Conservation (phyloP, 169 alveolate genomes). For the Plasmodium yoelii region DNA sequence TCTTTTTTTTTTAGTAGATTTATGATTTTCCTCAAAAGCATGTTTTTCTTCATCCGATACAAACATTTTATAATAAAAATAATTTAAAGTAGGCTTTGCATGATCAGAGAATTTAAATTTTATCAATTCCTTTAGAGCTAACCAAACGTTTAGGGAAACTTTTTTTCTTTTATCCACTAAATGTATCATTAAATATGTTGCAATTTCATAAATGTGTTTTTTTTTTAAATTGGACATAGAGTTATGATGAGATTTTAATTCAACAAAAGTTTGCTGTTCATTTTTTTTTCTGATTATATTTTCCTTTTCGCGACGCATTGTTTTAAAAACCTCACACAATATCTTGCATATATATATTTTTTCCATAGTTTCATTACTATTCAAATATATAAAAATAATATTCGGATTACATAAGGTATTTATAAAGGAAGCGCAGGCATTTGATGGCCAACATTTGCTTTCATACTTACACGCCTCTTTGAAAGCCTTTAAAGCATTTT, state of each 20-base stretch:
- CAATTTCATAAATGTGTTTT: conserved; percentile 52
- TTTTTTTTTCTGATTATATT: not conserved
- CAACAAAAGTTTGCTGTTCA: not conserved
- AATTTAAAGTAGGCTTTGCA: conserved; percentile 34
- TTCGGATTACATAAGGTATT: conserved; percentile 22
- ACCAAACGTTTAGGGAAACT: conserved; percentile 36
- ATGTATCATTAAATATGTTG: conserved; percentile 48
- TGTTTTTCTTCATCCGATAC: not conserved
- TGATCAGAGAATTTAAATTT: conserved; percentile 50
- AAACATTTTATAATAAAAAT: conserved; percentile 42
- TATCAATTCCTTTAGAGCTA: conserved; percentile 56
- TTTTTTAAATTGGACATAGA: conserved; percentile 2
- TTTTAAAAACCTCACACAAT: conserved; percentile 35
- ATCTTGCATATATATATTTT: conserved; percentile 56
- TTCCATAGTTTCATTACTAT: conserved; percentile 37
- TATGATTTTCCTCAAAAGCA: not conserved
- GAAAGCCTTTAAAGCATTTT: conserved; percentile 56
- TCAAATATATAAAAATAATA: conserved; percentile 23
- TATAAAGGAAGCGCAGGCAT: conserved; percentile 19
- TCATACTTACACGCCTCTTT: conserved; percentile 61
- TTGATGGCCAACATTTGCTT: conserved; percentile 44
- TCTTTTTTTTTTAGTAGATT: not conserved
- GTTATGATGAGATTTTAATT: too few species aligned
- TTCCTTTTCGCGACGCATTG: conserved; percentile 21
- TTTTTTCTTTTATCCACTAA: conserved; percentile 44